Conservation (phyloP, 2,329 filamentous ascomycete species). For the Alternaria brassicicola region DNA sequence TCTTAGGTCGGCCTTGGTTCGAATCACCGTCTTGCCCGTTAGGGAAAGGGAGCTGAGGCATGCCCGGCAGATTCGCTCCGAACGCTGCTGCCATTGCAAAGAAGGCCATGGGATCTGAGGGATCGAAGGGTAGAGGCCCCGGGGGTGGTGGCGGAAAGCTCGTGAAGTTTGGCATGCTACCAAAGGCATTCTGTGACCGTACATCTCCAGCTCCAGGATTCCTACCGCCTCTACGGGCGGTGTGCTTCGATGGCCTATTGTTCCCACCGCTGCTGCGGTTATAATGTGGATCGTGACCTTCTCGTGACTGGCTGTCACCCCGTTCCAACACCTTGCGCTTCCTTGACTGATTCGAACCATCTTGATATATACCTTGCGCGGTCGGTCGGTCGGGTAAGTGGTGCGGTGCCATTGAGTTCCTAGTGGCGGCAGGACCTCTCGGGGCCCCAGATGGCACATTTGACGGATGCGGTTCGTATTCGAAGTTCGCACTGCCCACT, state of each 20-base stretch:
- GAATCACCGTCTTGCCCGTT: conserved; percentile 42
- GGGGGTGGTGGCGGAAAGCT: conserved; percentile 50
- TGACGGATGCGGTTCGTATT: conserved; percentile 25
- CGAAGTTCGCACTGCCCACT: conserved; percentile 26
- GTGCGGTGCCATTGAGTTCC: conserved; percentile 14
- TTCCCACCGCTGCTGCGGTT: conserved; percentile 38
- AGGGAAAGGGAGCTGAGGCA: conserved; percentile 42
- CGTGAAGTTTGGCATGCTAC: conserved; percentile 22
- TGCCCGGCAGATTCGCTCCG: conserved; percentile 50
- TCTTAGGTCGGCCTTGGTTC: conserved; percentile 34
- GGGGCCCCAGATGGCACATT: conserved; percentile 31
- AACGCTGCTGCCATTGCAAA: conserved; percentile 64
- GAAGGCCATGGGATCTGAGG: conserved; percentile 66
- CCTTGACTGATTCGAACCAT: conserved; percentile 44
- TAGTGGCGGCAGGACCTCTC: conserved; percentile 28
- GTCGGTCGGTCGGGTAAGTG: conserved; percentile 22
- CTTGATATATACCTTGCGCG: conserved; percentile 8
- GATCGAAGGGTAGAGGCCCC: conserved; percentile 62
- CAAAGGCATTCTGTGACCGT: conserved; percentile 12
- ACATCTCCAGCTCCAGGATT: conserved; percentile 12
- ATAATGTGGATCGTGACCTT: conserved; percentile 51
- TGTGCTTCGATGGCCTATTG: conserved; percentile 59
- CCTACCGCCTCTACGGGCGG: conserved; percentile 59
- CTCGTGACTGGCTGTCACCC: conserved; percentile 52
- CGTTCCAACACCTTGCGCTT: conserved; percentile 66